Evolutionary conservation across 352 stramenopile genomes (phyloP).

Genomic region (Globisporangium takayamanum): DNA sequence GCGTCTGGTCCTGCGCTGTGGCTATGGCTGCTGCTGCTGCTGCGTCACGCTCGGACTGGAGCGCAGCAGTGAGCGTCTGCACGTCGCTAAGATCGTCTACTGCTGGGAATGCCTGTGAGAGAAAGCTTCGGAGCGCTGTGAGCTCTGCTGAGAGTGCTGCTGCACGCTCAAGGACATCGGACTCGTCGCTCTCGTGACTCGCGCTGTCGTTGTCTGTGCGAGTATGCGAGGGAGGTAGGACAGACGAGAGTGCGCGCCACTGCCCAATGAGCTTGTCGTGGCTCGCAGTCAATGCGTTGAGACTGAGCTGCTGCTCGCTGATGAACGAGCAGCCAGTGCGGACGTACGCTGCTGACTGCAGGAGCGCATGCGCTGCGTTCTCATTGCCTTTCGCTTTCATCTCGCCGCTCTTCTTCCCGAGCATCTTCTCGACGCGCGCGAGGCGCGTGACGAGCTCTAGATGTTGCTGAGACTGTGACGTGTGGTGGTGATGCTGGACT

Average conservation of each 20-base stretch:
- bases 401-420: slow-evolving; percentile 72
- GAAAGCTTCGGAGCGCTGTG: slow-evolving; percentile 1
- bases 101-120: slow-evolving; percentile 4
- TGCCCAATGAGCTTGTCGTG: slow-evolving; percentile 14
- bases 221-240: neutral
- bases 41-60: slow-evolving; percentile 6
- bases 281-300: slow-evolving; percentile 29
- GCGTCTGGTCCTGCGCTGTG: slow-evolving; percentile 8
- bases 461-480: slow-evolving; percentile 7
- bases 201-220: slow-evolving; percentile 4
- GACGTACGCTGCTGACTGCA: slow-evolving; percentile 43
- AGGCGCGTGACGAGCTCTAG: slow-evolving; percentile 35
- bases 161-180: slow-evolving; percentile 2
- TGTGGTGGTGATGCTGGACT: neutral
- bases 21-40: slow-evolving; percentile 2
- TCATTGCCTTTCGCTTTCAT: slow-evolving; percentile 69
- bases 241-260: slow-evolving; percentile 15
- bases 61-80: neutral
- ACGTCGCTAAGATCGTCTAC: neutral
- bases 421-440: slow-evolving; percentile 39
- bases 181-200: neutral
- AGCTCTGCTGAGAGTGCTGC: slow-evolving; percentile 7
- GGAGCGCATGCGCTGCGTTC: slow-evolving; percentile 37
- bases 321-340: slow-evolving; percentile 27
- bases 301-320: slow-evolving; percentile 41